Percentiles rank a stretch among this genome's conserved stretches.
phyloP scores from a whole-genome alignment of 345 rosid species.

The Populus tremula region DNA sequence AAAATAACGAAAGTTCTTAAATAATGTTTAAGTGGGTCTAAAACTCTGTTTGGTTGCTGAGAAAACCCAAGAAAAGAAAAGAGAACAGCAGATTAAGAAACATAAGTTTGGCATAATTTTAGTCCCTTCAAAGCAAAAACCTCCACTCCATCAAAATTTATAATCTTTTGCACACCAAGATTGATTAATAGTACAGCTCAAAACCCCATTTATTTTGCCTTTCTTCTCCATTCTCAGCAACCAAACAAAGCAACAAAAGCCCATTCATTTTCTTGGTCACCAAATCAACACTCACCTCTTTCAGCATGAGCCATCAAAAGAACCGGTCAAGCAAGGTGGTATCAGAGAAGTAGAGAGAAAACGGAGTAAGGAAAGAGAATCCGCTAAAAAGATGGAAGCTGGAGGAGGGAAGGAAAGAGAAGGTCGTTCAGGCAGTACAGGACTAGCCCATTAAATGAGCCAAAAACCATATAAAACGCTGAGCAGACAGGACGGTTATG shows the following conservation, averaged over 20 bases:
- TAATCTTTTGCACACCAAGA: not conserved
- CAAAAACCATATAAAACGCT: not conserved
- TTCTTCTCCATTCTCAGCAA: constrained; percentile 8
- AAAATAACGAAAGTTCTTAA: not conserved
- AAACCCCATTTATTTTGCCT: not conserved
- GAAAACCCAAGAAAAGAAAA: constrained; percentile 12
- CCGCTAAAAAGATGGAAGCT: not conserved
- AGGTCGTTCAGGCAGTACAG: constrained; percentile 23
- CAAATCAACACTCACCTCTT: constrained; percentile 3
- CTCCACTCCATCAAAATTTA: not conserved
- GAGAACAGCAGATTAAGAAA: not conserved
- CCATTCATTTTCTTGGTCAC: constrained; percentile 3
- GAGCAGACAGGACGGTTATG: constrained; percentile 27
- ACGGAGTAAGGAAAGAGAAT: not conserved
- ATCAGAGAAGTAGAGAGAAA: not conserved
- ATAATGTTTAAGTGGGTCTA: not conserved
- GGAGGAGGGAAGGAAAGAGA: not conserved
- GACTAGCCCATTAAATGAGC: constrained; percentile 48
- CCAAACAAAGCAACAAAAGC: constrained; percentile 21
- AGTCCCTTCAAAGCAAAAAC: not conserved
- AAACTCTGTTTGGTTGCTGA: constrained; percentile 17
- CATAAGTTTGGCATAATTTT: constrained; percentile 8
- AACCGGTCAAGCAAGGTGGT: constrained; percentile 13
- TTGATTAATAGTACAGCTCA: not conserved
- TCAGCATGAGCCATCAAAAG: constrained; percentile 49